A percentile compares a stretch with the other conserved stretches of the same genome.
Conservation (phyloP, 202 grass and related monocot genomes). For the Miscanthus sacchariflorus region DNA sequence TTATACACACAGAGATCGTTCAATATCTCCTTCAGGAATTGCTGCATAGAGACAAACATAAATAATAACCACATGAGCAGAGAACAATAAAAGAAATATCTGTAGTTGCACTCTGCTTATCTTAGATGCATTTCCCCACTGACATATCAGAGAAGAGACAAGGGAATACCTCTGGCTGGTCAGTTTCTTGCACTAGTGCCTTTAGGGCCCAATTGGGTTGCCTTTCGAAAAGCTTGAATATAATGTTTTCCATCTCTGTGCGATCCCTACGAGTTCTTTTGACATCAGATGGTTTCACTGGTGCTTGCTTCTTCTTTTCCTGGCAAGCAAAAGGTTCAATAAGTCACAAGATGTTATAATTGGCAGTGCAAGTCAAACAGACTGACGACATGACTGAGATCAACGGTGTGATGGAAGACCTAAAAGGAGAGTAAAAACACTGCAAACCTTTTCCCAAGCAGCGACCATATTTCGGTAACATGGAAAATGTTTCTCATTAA, state of each 20-base stretch:
- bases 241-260: conserved; percentile 88
- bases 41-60: conserved; percentile 56
- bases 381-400: neutral
- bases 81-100: neutral
- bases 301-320: conserved; percentile 86
- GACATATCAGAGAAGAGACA: neutral
- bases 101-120: neutral
- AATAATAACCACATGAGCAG: neutral
- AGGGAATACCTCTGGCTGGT: conserved; percentile 88
- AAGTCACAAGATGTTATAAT: conserved; percentile 24
- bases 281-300: conserved; percentile 79
- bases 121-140: neutral
- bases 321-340: conserved; percentile 45
- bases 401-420: neutral
- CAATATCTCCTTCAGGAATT: conserved; percentile 97
- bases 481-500: neutral
- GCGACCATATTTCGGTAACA: neutral
- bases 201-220: conserved; percentile 96
- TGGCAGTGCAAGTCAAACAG: neutral
- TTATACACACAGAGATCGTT: conserved; percentile 88
- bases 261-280: conserved; percentile 92
- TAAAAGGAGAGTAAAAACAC: neutral
- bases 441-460: neutral
- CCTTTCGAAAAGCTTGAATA: conserved; percentile 94
- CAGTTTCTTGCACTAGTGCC: conserved; percentile 88